phyloP scores from a whole-genome alignment of 192 early-diverging fungal genomes.

The Backusella tuberculispora region DNA sequence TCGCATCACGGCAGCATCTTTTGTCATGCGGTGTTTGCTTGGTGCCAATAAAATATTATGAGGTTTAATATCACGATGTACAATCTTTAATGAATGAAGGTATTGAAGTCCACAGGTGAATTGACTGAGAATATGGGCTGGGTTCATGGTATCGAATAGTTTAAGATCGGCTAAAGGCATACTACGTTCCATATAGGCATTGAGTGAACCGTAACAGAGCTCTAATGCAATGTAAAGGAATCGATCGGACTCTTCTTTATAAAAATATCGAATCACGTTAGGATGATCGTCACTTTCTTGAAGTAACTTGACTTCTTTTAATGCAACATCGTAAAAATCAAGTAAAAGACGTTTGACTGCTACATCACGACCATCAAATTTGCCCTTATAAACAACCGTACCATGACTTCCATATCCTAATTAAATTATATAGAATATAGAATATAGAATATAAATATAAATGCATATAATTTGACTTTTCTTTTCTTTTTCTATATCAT shows the following conservation, averaged over 20 bases:
- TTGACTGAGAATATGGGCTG: constrained; percentile 77
- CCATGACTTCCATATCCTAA: constrained; percentile 95
- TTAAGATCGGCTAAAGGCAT: constrained; percentile 47
- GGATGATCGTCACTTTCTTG: constrained; percentile 95
- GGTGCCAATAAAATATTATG: constrained; percentile 90
- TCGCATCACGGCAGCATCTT: constrained; percentile 45
- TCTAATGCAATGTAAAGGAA: constrained; percentile 99
- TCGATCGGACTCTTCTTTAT: constrained; percentile 81
- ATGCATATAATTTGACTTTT: not conserved
- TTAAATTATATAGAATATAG: constrained; percentile 23
- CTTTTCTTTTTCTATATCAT: not conserved
- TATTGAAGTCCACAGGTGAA: constrained; percentile 86
- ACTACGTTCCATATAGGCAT: constrained; percentile 79
- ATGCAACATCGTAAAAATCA: constrained; percentile 96
- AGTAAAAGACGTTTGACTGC: constrained; percentile 92
- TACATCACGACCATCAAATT: constrained; percentile 88
- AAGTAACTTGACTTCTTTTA: constrained; percentile 90
- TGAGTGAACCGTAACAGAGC: constrained; percentile 86
- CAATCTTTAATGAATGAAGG: constrained; percentile 92
- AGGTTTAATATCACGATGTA: constrained; percentile 98
- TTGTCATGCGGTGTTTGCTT: constrained; percentile 48
- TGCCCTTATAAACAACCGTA: constrained; percentile 94
- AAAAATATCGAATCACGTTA: constrained; percentile 96
- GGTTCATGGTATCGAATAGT: constrained; percentile 57
- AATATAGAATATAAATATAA: not conserved